A percentile compares a stretch with the other conserved stretches of the same genome.
Evolutionary conservation across 2,329 filamentous ascomycete species (phyloP).

Genomic region (Ophiostoma populinum): DNA sequence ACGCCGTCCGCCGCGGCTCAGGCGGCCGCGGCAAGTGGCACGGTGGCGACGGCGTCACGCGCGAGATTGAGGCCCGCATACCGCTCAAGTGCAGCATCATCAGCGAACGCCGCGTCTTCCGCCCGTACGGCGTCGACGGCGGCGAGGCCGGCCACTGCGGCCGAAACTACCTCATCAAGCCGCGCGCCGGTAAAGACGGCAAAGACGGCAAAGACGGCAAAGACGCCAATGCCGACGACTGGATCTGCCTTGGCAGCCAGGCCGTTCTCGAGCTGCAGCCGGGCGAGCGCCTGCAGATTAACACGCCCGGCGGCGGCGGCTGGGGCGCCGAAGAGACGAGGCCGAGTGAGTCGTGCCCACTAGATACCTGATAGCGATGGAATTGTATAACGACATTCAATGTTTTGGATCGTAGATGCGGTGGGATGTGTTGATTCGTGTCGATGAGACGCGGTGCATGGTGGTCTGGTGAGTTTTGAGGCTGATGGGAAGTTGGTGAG

Average conservation of each 20-base stretch:
- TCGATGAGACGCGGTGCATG: too few relatives aligned
- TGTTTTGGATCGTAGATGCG: too few relatives aligned
- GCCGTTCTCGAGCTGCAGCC: not conserved
- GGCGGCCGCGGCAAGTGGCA: slow-evolving; percentile 17
- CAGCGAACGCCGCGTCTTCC: slow-evolving; percentile 19
- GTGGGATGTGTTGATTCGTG: too few relatives aligned
- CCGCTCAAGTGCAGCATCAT: slow-evolving; percentile 20
- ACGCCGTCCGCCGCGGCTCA: slow-evolving; percentile 15
- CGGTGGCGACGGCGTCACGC: slow-evolving; percentile 19
- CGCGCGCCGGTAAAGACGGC: slow-evolving; percentile 26
- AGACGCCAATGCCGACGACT: slow-evolving; percentile 36
- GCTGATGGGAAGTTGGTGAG: too few relatives aligned
- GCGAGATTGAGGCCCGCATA: slow-evolving; percentile 20
- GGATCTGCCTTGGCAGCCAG: slow-evolving; percentile 1
- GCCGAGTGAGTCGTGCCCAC: too few relatives aligned
- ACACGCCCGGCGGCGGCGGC: slow-evolving; percentile 44
- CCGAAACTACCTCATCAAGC: slow-evolving; percentile 10
- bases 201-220: slow-evolving; percentile 46
- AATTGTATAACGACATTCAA: too few relatives aligned
- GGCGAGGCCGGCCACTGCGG: slow-evolving; percentile 13
- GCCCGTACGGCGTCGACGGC: slow-evolving; percentile 20
- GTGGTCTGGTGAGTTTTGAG: too few relatives aligned
- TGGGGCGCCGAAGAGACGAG: slow-evolving; percentile 30
- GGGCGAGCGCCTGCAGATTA: slow-evolving; percentile 32
- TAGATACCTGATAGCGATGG: too few relatives aligned